A percentile compares a stretch with the other conserved stretches of the same genome.
phyloP scores from a whole-genome alignment of 257 asterid genomes.

The Plectranthus barbatus region DNA sequence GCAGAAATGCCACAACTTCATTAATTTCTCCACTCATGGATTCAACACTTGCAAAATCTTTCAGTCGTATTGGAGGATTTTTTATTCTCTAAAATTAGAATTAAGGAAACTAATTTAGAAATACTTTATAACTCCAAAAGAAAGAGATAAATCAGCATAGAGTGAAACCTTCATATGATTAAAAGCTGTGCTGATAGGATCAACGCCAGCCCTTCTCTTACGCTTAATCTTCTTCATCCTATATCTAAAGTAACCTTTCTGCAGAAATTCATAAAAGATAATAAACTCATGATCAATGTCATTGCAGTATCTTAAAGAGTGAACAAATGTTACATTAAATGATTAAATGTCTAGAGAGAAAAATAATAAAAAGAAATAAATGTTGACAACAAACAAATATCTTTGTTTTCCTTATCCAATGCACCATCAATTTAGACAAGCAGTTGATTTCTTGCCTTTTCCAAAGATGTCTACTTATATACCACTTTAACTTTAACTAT shows the following conservation, averaged over 20 bases:
- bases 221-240: slow-evolving; percentile 39
- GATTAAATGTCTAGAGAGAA: background rate
- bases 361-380: background rate
- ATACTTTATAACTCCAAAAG: slow-evolving; percentile 10
- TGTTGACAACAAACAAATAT: background rate
- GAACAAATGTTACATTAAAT: background rate
- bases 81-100: slow-evolving; percentile 66
- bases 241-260: slow-evolving; percentile 55
- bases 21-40: slow-evolving; percentile 91
- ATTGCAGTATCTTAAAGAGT: background rate
- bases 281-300: slow-evolving; percentile 8
- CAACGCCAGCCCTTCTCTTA: slow-evolving; percentile 60
- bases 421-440: background rate
- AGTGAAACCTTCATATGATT: slow-evolving; percentile 91
- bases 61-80: slow-evolving; percentile 83
- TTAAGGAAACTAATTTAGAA: slow-evolving; percentile 15
- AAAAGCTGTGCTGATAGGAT: slow-evolving; percentile 96
- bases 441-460: background rate
- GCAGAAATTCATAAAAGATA: slow-evolving; percentile 29
- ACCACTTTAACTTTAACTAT: too few species aligned
- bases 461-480: too few species aligned
- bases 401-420: background rate
- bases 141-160: background rate
- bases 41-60: slow-evolving; percentile 92
- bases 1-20: slow-evolving; percentile 94